Conservation (phyloP, 73 alveolate species). For the Paramecium tetraurelia region DNA sequence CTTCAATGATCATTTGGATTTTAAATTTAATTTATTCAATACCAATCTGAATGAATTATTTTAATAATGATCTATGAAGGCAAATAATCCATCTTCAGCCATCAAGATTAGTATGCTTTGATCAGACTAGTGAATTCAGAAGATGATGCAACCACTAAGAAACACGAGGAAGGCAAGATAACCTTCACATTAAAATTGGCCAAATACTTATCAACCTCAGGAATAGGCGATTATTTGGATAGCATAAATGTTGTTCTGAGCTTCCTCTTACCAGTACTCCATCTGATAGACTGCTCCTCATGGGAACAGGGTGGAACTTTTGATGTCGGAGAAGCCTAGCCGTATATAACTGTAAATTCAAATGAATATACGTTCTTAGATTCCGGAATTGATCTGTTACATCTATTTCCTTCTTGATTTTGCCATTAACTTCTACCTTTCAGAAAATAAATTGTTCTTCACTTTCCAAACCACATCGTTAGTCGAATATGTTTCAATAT, state of each 20-base stretch:
- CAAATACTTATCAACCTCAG: neutral
- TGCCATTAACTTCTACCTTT: constrained; percentile 61
- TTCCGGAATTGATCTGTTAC: neutral
- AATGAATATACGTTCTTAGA: neutral
- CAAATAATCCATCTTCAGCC: neutral
- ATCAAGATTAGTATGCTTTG: neutral
- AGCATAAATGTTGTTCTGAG: neutral
- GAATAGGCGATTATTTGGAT: neutral
- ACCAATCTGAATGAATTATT: constrained; percentile 24
- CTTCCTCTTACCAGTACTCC: neutral
- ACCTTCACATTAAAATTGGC: neutral
- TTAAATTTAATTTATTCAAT: neutral
- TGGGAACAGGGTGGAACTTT: constrained; percentile 2
- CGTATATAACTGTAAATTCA: neutral
- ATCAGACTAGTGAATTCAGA: neutral
- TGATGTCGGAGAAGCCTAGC: neutral
- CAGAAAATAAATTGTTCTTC: constrained; percentile 69
- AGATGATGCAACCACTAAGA: neutral
- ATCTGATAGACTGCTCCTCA: neutral
- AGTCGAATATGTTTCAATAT: constrained; percentile 65
- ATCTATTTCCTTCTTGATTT: constrained; percentile 55
- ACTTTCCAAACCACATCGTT: constrained; percentile 46
- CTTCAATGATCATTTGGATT: constrained; percentile 12
- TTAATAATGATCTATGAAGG: constrained; percentile 8
- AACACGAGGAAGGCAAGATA: neutral